Base-by-base conservation (phyloP, 164 flowering plant species). In the Buxus sempervirens region DNA sequence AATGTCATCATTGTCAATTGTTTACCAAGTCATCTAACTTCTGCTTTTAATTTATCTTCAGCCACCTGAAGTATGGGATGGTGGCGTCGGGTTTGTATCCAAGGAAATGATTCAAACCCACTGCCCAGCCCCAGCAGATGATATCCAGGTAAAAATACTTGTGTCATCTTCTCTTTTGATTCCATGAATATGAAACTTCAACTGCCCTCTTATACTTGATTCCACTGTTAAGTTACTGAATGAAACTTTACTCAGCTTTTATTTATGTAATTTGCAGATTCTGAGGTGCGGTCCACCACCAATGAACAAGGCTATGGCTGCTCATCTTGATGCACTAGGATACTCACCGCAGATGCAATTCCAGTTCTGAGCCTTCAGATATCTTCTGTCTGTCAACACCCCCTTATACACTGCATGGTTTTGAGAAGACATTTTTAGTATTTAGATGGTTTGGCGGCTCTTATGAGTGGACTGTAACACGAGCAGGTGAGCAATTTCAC, bases 291-390 rank as follows among this genome's bases (percentile, higher is more conserved):
- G 98, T 9, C 98, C 97, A 19, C 97, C 97, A 64, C 96, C 97
- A 0, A 92, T 92, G 97, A 92, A 92, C 90, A 92, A 92, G 81
- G 98, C 98, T 79, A 90, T 92, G 93, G 89, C 88, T 72, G 92
- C 78, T 66, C 86, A 88, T 72, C 93, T 92, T 45, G 93, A 92
- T 3, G 86, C 73, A 22, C 83, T 92, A 25, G 94, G 83, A 32
- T 92, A 90, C 68, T 7, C 93, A 0, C 32, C 88, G 7, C 88
- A 83, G 62, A 90, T 90, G 96, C 98, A 84, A 78, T 92, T 92
- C 76, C 94, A 90, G 79, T 92, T 92, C 82, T 92, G 77, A 84
- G 63, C 62, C 32, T 49, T 58, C 21, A 20, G 7, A 7, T 1
- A n/a, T 56, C 25, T 41, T 42, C 20, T 62, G 10, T 41, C 58